These are phyloP conservation scores for Dovyalis caffra DNA, from an alignment of 345 rosid genomes.

Conservation along the genomic window DNA sequence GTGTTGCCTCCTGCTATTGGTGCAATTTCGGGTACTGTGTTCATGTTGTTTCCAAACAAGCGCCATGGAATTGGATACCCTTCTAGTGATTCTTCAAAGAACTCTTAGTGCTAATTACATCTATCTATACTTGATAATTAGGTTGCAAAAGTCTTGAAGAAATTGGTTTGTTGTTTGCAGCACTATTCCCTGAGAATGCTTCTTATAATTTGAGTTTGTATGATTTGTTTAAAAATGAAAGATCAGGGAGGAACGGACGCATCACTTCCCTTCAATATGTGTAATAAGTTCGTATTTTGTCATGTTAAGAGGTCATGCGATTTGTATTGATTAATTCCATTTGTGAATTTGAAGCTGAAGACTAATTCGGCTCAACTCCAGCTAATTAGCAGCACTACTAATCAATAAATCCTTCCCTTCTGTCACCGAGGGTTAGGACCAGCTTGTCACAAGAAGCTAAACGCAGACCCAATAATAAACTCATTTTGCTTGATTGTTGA, in stretches of 20 bases:
- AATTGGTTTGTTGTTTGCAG: background rate
- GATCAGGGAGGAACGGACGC: no score
- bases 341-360: background rate
- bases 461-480: no score
- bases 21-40: constrained; percentile 41
- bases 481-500: background rate
- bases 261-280: no score
- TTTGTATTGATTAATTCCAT: background rate
- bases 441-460: background rate
- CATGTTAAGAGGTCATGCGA: background rate
- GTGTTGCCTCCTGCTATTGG: constrained; percentile 68
- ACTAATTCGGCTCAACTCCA: background rate
- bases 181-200: no score
- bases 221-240: no score
- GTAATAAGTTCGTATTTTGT: no score
- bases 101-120: background rate
- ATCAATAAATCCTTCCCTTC: background rate
- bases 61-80: constrained; percentile 91
- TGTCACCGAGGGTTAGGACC: background rate
- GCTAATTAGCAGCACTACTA: background rate
- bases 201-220: no score
- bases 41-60: constrained; percentile 61
- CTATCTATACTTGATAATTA: background rate
- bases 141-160: background rate
- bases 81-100: constrained; percentile 3